phyloP scores from a whole-genome alignment of 2,329 filamentous ascomycete genomes.

The Colletotrichum ledebouriae region DNA sequence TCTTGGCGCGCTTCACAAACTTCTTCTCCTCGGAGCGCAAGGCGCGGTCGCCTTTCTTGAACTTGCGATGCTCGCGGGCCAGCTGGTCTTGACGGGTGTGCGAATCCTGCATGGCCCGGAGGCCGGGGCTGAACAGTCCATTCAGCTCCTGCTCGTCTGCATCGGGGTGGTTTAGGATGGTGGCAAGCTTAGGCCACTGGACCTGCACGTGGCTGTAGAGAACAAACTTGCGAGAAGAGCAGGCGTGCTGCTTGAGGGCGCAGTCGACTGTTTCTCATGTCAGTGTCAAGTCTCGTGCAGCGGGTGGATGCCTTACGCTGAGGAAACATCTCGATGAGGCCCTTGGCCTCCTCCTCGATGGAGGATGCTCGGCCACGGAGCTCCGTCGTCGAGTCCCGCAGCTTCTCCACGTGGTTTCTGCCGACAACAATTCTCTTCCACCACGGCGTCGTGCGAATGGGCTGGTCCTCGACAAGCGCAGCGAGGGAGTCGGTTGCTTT shows the following conservation, averaged over 20 bases:
- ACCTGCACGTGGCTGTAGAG: not conserved
- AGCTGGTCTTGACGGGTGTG: not conserved
- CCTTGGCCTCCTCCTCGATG: not conserved
- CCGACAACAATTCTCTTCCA: not conserved
- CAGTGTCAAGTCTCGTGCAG: too few species aligned
- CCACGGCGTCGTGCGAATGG: not conserved
- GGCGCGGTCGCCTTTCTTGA: constrained; percentile 1
- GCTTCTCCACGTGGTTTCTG: not conserved
- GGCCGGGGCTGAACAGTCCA: not conserved
- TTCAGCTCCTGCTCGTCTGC: not conserved
- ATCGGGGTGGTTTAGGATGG: not conserved
- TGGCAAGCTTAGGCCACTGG: not conserved
- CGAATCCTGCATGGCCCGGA: not conserved
- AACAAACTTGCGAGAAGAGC: not conserved
- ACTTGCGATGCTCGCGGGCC: not conserved
- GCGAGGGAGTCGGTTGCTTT: not conserved
- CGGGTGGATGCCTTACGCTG: not conserved
- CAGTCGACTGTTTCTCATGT: too few species aligned
- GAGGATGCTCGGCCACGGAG: not conserved
- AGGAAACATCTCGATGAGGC: not conserved
- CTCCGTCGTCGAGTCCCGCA: not conserved
- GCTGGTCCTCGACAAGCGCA: not conserved
- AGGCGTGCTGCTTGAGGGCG: not conserved
- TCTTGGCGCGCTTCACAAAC: not conserved
- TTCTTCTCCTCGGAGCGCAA: not conserved